A percentile compares a stretch with the other conserved stretches of the same genome.
Evolutionary conservation across 768 basidiomycete genomes (phyloP).

Genomic region (Cystobasidiopsis lactophilus): DNA sequence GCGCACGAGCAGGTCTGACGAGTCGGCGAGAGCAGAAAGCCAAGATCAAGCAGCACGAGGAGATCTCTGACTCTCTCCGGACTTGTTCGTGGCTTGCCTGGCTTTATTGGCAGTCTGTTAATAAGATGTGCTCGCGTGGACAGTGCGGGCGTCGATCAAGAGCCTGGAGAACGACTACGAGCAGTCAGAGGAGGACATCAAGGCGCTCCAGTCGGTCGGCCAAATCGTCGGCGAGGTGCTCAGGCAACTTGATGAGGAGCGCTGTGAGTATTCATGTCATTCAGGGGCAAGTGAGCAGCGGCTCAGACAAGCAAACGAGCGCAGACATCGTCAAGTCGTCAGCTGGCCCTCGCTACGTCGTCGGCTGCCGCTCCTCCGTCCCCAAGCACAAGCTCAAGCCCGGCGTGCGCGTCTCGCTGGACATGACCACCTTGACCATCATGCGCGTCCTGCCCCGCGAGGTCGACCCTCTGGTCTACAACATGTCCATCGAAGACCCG

Average conservation of each 20-base stretch:
- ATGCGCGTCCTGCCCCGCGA: conserved; percentile 97
- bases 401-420: conserved; percentile 84
- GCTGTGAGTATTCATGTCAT: conserved; percentile 42
- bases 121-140: background rate
- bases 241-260: conserved; percentile 92
- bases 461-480: conserved; percentile 94
- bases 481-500: conserved; percentile 97
- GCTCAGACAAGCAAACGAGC: no score
- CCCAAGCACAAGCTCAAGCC: conserved; percentile 79
- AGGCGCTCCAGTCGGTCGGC: conserved; percentile 93
- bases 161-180: conserved; percentile 69
- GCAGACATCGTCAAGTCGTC: conserved; percentile 94
- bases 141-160: conserved; percentile 79
- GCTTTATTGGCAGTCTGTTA: background rate
- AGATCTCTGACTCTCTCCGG: conserved; percentile 67
- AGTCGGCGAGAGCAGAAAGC: no score
- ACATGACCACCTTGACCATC: conserved; percentile 97
- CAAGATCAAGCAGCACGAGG: conserved; percentile 87
- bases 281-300: background rate
- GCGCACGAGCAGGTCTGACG: no score
- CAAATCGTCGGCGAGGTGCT: conserved; percentile 98
- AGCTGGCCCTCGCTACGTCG: conserved; percentile 92
- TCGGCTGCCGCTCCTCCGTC: conserved; percentile 81
- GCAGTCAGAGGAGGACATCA: conserved; percentile 96
- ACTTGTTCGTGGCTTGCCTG: conserved; percentile 38